Evolutionary conservation across 2,329 filamentous ascomycete species (phyloP).

Genomic region (Ceratocystis diversiconidia): DNA sequence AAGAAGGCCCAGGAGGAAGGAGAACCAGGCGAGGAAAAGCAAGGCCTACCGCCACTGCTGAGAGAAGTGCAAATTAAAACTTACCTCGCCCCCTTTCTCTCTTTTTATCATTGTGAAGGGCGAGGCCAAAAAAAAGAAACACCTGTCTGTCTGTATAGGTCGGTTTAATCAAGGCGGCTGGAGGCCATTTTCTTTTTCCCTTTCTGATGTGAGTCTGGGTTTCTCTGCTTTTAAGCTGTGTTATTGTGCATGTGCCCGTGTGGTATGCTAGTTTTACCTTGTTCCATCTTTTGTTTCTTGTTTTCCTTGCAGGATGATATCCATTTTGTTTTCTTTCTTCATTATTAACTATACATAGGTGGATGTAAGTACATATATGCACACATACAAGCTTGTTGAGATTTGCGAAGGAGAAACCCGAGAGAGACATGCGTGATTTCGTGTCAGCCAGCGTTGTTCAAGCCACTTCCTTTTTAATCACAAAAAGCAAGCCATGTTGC

Average conservation of each 20-base stretch:
- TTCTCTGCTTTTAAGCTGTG: background rate
- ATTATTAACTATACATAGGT: background rate
- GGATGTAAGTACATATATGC: background rate
- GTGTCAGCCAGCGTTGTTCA: background rate
- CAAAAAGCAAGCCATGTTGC: background rate
- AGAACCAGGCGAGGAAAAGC: background rate
- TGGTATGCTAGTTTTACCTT: background rate
- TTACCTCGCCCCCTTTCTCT: background rate
- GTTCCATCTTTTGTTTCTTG: background rate
- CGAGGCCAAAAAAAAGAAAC: background rate
- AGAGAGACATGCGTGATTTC: background rate
- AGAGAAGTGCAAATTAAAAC: background rate
- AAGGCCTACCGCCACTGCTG: background rate
- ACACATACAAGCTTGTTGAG: background rate
- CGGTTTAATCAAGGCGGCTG: background rate
- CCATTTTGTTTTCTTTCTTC: slow-evolving; percentile 4
- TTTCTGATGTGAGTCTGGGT: background rate
- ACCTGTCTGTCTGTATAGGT: background rate
- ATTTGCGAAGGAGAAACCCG: background rate
- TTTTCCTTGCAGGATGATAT: slow-evolving; percentile 1
- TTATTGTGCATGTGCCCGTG: background rate
- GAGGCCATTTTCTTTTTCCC: background rate
- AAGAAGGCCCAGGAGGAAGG: background rate
- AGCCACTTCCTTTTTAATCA: background rate
- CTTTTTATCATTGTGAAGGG: background rate